Conservation (phyloP, 805 yeast species). For the Ogataea zsoltii region DNA sequence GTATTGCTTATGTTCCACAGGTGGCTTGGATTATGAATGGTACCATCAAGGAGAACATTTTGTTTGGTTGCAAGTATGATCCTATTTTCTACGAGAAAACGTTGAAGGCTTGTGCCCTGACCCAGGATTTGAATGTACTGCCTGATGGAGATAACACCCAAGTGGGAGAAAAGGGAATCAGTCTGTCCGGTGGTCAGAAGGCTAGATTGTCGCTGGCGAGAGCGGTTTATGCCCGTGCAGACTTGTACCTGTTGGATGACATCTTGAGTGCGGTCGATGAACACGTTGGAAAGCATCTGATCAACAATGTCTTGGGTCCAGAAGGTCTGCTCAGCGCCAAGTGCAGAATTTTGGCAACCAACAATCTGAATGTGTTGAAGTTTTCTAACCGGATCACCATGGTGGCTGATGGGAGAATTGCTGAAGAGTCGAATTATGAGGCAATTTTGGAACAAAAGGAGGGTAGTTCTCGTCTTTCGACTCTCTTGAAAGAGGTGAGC, state of each 20-base stretch:
- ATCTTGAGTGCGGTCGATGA: conserved; percentile 95
- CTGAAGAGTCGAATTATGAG: conserved; percentile 64
- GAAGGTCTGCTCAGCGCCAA: conserved; percentile 73
- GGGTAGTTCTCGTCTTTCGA: conserved; percentile 49
- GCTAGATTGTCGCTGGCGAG: conserved; percentile 90
- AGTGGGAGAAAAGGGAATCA: conserved; percentile 95
- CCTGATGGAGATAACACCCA: conserved; percentile 86
- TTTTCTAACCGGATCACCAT: conserved; percentile 71
- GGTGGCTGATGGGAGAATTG: conserved; percentile 66
- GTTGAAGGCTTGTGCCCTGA: conserved; percentile 82
- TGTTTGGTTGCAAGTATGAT: conserved; percentile 83
- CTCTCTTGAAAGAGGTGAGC: conserved; percentile 65
- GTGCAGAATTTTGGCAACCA: conserved; percentile 81
- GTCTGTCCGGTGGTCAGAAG: conserved; percentile 94
- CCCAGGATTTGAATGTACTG: conserved; percentile 69
- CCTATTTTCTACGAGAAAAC: conserved; percentile 77
- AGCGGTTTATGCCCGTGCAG: conserved; percentile 92
- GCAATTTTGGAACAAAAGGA: conserved; percentile 41
- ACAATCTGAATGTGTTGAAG: conserved; percentile 77
- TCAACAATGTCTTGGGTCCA: conserved; percentile 80
- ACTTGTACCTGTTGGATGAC: conserved; percentile 84
- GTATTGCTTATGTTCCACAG: conserved; percentile 87
- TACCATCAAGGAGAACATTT: conserved; percentile 79
- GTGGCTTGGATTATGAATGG: conserved; percentile 96
- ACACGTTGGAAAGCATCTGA: conserved; percentile 85